These are phyloP conservation scores for Leccinum aurantiacum DNA, from an alignment of 768 basidiomycete genomes.

Conservation along the genomic window DNA sequence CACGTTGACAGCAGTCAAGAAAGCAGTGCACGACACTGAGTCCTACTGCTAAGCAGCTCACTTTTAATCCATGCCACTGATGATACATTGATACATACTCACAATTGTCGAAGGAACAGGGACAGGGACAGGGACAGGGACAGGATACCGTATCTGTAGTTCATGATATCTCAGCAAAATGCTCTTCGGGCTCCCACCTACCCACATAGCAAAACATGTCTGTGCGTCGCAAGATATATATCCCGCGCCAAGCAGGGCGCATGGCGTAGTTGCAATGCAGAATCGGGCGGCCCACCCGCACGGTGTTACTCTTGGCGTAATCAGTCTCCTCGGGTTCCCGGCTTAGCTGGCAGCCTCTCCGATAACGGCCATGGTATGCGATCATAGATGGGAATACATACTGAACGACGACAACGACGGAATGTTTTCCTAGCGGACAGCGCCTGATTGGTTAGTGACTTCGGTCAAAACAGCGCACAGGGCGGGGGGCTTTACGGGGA, in stretches of 20 bases:
- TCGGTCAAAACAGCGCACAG: too few species aligned
- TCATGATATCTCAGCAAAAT: not conserved
- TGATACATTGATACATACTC: not conserved
- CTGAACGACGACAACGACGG: not conserved
- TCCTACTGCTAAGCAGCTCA: not conserved
- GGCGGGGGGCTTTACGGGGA: too few species aligned
- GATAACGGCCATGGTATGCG: not conserved
- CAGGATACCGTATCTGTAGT: not conserved
- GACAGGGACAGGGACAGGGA: not conserved
- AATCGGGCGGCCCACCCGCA: not conserved
- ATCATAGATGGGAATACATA: not conserved
- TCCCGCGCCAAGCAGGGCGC: not conserved
- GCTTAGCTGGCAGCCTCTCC: not conserved
- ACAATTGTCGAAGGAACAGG: not conserved
- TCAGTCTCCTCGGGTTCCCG: not conserved
- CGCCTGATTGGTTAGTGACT: not conserved
- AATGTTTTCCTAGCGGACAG: not conserved
- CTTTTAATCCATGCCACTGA: not conserved
- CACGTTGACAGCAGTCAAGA: not conserved
- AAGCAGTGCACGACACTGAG: not conserved
- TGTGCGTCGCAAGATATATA: not conserved
- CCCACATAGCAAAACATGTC: not conserved
- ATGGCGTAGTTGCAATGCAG: not conserved
- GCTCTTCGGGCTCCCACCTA: not conserved
- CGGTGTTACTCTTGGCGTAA: not conserved